These are phyloP conservation scores for Tritrichomonas musculus DNA, from an alignment of 208 protist genomes.

Conservation along the genomic window DNA sequence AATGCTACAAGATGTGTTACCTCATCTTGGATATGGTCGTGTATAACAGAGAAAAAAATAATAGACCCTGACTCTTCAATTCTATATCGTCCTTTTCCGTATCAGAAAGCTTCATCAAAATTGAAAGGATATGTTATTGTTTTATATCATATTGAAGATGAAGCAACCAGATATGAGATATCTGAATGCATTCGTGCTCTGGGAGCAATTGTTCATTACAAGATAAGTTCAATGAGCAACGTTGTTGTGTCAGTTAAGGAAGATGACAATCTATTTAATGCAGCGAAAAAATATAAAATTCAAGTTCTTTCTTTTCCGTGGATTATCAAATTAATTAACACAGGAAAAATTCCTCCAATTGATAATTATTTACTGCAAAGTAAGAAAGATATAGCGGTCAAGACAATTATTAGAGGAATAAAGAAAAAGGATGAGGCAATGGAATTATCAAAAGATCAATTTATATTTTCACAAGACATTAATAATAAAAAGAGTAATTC, in stretches of 20 bases:
- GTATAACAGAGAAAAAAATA: not conserved
- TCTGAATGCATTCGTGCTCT: not conserved
- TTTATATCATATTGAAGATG: not conserved
- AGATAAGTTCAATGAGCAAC: not conserved
- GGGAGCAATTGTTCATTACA: not conserved
- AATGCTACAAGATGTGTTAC: not conserved
- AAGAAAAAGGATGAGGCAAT: too few species aligned
- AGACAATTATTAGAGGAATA: too few species aligned
- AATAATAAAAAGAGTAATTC: too few species aligned
- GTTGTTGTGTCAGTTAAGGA: not conserved
- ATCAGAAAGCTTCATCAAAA: not conserved
- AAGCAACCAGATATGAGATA: not conserved
- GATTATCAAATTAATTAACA: not conserved
- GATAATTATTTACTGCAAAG: too few species aligned
- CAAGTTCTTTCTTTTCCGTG: not conserved
- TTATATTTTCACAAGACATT: too few species aligned
- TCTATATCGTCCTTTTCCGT: not conserved
- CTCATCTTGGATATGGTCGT: not conserved
- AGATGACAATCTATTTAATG: not conserved
- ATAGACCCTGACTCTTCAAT: not conserved
- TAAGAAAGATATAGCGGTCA: too few species aligned
- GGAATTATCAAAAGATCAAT: too few species aligned
- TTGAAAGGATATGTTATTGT: not conserved
- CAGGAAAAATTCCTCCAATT: too few species aligned
- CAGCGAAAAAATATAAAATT: not conserved